Evolutionary conservation across 345 rosid genomes (phyloP).

Genomic region (Dovyalis caffra): DNA sequence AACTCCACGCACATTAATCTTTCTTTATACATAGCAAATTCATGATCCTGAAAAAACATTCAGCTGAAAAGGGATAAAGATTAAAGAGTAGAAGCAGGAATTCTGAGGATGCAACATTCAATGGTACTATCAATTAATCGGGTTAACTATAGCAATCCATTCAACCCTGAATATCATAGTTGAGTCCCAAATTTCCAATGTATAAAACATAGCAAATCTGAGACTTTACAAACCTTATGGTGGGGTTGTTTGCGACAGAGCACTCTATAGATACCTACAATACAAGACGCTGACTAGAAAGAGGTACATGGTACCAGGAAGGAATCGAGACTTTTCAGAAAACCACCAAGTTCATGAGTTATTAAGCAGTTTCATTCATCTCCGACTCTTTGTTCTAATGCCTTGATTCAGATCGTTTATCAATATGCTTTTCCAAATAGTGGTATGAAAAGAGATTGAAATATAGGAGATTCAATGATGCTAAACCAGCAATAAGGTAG

Average conservation of each 20-base stretch:
- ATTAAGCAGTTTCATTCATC: not conserved
- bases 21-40: no score
- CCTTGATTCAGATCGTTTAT: not conserved
- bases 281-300: not conserved
- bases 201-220: not conserved
- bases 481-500: conserved; percentile 44
- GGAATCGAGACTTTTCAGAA: not conserved
- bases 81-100: no score
- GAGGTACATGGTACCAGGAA: not conserved
- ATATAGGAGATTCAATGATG: conserved; percentile 44
- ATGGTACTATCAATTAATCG: no score
- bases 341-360: not conserved
- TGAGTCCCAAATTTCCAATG: not conserved
- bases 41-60: no score
- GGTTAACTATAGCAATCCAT: no score
- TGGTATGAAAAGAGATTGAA: conserved; percentile 50
- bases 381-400: conserved; percentile 1
- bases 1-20: no score
- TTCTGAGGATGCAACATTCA: not conserved
- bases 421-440: conserved; percentile 8
- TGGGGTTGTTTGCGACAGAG: no score
- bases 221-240: not conserved
- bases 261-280: not conserved
- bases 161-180: not conserved
- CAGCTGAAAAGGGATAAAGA: no score